Conservation (phyloP, 2,329 filamentous ascomycete genomes). For the Colletotrichum tamarilloi region DNA sequence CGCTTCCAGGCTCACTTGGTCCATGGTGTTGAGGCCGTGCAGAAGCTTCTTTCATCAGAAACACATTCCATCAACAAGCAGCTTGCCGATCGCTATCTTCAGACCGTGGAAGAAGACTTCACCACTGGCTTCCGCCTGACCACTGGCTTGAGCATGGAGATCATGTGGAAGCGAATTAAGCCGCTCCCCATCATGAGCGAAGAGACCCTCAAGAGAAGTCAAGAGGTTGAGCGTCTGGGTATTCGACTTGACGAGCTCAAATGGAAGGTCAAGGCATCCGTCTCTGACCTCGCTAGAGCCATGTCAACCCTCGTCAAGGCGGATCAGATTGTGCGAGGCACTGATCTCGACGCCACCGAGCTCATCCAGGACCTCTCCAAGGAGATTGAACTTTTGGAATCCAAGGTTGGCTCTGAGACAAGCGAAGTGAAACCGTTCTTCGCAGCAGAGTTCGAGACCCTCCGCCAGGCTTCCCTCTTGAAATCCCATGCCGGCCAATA, state of each 20-base stretch:
- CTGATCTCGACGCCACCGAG: constrained; percentile 52
- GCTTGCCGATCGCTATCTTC: constrained; percentile 53
- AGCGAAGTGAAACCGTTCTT: constrained; percentile 61
- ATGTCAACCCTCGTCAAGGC: constrained; percentile 66
- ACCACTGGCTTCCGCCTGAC: constrained; percentile 76
- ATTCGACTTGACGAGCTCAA: constrained; percentile 69
- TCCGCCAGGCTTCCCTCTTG: constrained; percentile 64
- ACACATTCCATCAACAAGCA: constrained; percentile 44
- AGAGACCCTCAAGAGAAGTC: constrained; percentile 56
- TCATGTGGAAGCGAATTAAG: constrained; percentile 78
- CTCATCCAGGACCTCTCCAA: constrained; percentile 61
- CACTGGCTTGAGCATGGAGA: constrained; percentile 84
- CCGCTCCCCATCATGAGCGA: constrained; percentile 67
- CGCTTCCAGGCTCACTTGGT: constrained; percentile 72
- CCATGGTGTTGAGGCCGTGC: constrained; percentile 58
- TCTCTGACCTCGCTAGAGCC: constrained; percentile 63
- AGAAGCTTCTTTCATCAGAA: constrained; percentile 42
- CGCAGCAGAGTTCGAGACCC: constrained; percentile 64
- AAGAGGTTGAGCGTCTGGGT: constrained; percentile 66
- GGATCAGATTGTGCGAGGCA: constrained; percentile 65
- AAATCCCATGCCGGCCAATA: constrained; percentile 40
- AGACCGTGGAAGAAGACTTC: constrained; percentile 67
- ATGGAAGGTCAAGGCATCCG: constrained; percentile 66
- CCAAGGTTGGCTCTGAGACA: constrained; percentile 54
- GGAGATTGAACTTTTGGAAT: constrained; percentile 65